Evolutionary conservation across 345 rosid genomes (phyloP), one percentile per base, ranked within the genome.

Genomic region (Trapa incisa): DNA sequence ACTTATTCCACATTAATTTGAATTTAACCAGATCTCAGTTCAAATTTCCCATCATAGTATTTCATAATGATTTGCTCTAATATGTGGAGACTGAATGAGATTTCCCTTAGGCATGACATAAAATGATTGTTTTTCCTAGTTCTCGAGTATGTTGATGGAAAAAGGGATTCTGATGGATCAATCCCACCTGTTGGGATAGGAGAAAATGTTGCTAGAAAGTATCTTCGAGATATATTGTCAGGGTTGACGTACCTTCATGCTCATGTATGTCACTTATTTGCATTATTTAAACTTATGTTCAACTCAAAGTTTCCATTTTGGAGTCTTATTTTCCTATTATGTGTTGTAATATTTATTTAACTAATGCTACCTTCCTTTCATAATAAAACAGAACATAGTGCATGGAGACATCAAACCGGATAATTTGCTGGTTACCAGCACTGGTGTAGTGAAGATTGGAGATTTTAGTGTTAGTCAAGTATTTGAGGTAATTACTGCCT

Each of bases 381-480:
- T 22, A 5, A 47, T 58, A 68, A 61, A 80, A 70, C 88, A 94
- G 97, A 86, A 89, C 74, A 78, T 95, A 67, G 87, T 94, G 76
- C 99, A 95, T 74, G 96, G 97, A 64, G 99, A 95, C 73, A 95
- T 95, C 68, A 95, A 89, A 74, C 99, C 99, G n/a, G 99, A 95
- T 79, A 95, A 95, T 78, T 70, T 95, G 63, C 84, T 89, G 79
- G 94, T 95, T 70, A 86, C 96, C 66, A 57, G 81, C 61, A 72
- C 75, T 38, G 97, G 97, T 52, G 84, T 64, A 0, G 93, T 95
- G 85, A 95, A 95, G 84, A 91, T 95, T 56, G 97, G 91, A 76
- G 99, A 95, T 80, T 95, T 89, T 81, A 89, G 97, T 64, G 97
- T 95, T 67, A 95, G 97, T 80, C 99, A 95, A 76, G 96, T 86